phyloP scores from a whole-genome alignment of 441 rosid genomes.

The Manihot esculenta region DNA sequence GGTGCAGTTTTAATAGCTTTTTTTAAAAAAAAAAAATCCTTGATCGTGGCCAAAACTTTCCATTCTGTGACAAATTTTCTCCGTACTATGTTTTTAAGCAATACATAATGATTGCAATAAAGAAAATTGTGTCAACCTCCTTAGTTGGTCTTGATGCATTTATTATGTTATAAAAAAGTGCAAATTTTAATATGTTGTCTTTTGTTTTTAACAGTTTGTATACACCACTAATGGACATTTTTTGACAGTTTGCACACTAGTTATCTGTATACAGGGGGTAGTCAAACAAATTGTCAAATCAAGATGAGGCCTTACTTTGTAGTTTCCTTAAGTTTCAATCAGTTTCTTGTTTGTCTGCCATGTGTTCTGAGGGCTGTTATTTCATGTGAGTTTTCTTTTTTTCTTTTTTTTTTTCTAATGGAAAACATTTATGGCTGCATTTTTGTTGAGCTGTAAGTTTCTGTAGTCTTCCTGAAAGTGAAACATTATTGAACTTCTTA shows the following conservation, averaged over 20 bases:
- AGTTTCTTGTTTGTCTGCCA: not conserved
- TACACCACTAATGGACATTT: not conserved
- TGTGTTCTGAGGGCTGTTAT: not conserved
- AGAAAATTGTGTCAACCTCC: not conserved
- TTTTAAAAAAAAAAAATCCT: not conserved
- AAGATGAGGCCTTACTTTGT: not conserved
- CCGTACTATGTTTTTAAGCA: not conserved
- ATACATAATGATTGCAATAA: not conserved
- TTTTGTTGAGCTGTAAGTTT: not conserved
- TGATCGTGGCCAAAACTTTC: not conserved
- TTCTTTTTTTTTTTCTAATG: not conserved
- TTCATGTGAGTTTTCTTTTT: not conserved
- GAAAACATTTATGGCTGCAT: not conserved
- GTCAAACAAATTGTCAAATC: not conserved
- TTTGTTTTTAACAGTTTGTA: not conserved
- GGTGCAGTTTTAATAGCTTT: not conserved
- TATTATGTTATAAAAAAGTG: not conserved
- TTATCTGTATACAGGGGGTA: not conserved
- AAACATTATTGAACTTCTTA: conserved; percentile 2
- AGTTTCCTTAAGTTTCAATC: too few relatives aligned
- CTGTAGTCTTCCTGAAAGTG: not conserved
- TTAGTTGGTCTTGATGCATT: conserved; percentile 7
- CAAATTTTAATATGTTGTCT: not conserved
- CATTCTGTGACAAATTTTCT: not conserved
- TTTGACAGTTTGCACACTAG: not conserved